phyloP scores from a whole-genome alignment of 2,329 filamentous ascomycete genomes.

The Pezizomycotina sp. region DNA sequence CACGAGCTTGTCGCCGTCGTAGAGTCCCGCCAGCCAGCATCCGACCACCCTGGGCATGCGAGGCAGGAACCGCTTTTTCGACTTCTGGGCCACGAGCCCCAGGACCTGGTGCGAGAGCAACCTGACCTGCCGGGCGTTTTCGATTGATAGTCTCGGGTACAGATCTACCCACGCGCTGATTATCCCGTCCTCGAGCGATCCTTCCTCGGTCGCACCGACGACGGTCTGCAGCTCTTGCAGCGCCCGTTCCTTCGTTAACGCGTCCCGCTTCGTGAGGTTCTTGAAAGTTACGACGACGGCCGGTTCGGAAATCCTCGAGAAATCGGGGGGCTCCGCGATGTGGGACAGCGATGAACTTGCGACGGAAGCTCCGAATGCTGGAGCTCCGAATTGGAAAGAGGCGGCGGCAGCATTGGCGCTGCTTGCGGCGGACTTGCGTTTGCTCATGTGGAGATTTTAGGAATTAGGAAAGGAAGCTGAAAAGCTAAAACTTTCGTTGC shows the following conservation, averaged over 20 bases:
- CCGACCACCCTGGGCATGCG: conserved; percentile 62
- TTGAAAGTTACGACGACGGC: conserved; percentile 82
- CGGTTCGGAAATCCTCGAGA: conserved; percentile 58
- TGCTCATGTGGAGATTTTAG: too few species aligned
- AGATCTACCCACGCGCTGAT: conserved; percentile 47
- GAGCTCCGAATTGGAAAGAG: conserved; percentile 5
- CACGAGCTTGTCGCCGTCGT: conserved; percentile 67
- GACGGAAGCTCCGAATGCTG: conserved; percentile 15
- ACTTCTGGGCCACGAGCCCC: conserved; percentile 40
- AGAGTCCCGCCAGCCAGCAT: conserved; percentile 79
- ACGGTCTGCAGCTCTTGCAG: conserved; percentile 65
- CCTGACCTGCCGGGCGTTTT: conserved; percentile 71
- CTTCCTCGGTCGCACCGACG: conserved; percentile 42
- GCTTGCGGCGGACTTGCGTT: conserved; percentile 20
- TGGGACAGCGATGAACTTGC: conserved; percentile 59
- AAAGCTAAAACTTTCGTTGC: too few species aligned
- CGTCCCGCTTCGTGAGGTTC: conserved; percentile 81
- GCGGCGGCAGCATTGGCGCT: conserved; percentile 21
- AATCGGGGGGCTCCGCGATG: conserved; percentile 67
- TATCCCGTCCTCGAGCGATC: conserved; percentile 53
- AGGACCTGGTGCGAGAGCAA: conserved; percentile 70
- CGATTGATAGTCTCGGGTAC: conserved; percentile 79
- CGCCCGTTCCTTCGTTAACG: conserved; percentile 77
- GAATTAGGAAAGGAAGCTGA: conserved; percentile 3
- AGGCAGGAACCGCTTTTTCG: conserved; percentile 68